Conservation (phyloP, 1,284 basidiomycete genomes). For the Malassezia equina region DNA sequence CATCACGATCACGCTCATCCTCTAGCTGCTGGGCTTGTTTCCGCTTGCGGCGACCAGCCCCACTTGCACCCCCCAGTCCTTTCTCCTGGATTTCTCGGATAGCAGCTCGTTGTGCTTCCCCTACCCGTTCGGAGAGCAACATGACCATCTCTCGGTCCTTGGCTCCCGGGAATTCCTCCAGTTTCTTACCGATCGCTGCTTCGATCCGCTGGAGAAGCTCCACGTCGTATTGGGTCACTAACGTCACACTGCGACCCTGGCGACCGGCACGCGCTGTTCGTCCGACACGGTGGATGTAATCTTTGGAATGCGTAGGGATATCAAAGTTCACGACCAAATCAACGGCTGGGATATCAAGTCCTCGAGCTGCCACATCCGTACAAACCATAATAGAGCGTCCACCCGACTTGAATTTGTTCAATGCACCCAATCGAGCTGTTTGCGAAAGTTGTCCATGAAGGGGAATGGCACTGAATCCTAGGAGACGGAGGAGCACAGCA, state of each 20-base stretch:
- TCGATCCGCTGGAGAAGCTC: constrained; percentile 84
- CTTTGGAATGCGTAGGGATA: constrained; percentile 94
- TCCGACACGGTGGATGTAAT: constrained; percentile 97
- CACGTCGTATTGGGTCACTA: constrained; percentile 97
- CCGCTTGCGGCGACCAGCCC: constrained; percentile 35
- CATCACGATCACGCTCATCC: constrained; percentile 45
- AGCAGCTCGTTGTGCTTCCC: constrained; percentile 75
- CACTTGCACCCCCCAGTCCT: constrained; percentile 31
- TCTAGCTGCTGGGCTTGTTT: constrained; percentile 21
- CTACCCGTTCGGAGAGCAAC: constrained; percentile 75
- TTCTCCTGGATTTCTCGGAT: constrained; percentile 56
- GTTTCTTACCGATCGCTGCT: constrained; percentile 74
- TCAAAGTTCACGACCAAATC: constrained; percentile 98
- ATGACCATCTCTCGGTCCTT: constrained; percentile 83
- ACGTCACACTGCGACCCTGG: constrained; percentile 84
- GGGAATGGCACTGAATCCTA: constrained; percentile 91
- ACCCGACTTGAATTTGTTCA: constrained; percentile 92
- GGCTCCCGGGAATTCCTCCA: constrained; percentile 67
- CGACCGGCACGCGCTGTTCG: constrained; percentile 93
- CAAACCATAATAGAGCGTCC: constrained; percentile 84
- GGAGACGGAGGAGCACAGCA: constrained; percentile 74
- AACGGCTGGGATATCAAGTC: constrained; percentile 90
- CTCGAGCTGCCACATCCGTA: constrained; percentile 86
- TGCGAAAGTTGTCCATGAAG: constrained; percentile 91
- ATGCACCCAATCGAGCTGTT: constrained; percentile 81